These are phyloP conservation scores for Albugo candida DNA, from an alignment of 352 stramenopile species.

Conservation along the genomic window DNA sequence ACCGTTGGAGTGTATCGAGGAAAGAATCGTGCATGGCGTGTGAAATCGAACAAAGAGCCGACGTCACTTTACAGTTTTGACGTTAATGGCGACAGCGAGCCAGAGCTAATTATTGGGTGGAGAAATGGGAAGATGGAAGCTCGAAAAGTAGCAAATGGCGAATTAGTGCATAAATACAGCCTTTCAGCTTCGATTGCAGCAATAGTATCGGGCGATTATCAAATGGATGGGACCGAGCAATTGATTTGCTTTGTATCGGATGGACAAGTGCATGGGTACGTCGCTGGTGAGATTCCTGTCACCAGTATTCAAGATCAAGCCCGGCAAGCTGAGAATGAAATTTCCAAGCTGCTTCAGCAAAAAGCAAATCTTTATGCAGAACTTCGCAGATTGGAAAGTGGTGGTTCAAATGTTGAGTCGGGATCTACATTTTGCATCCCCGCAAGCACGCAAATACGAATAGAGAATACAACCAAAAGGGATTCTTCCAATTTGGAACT, in stretches of 20 bases:
- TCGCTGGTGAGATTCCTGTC: conserved; percentile 22
- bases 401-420: conserved; percentile 25
- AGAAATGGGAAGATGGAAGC: conserved; percentile 80
- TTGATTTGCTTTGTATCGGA: conserved; percentile 73
- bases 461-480: neutral
- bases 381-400: conserved; percentile 29
- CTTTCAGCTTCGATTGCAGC: conserved; percentile 36
- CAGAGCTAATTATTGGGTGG: conserved; percentile 81
- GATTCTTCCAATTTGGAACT: conserved; percentile 43
- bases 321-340: conserved; percentile 46
- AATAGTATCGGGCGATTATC: conserved; percentile 71
- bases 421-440: conserved; percentile 43
- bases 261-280: conserved; percentile 63
- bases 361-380: conserved; percentile 57
- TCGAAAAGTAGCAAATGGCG: conserved; percentile 44
- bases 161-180: conserved; percentile 71
- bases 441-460: conserved; percentile 6
- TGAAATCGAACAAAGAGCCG: conserved; percentile 81
- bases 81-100: conserved; percentile 77
- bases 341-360: conserved; percentile 60
- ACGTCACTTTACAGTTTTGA: conserved; percentile 75
- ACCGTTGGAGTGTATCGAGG: conserved; percentile 86
- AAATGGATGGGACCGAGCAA: conserved; percentile 74
- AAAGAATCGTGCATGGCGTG: conserved; percentile 72
- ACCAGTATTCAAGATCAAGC: conserved; percentile 19